phyloP scores from a whole-genome alignment of 495 filamentous ascomycete genomes.

The Penicillium cinerascens region DNA sequence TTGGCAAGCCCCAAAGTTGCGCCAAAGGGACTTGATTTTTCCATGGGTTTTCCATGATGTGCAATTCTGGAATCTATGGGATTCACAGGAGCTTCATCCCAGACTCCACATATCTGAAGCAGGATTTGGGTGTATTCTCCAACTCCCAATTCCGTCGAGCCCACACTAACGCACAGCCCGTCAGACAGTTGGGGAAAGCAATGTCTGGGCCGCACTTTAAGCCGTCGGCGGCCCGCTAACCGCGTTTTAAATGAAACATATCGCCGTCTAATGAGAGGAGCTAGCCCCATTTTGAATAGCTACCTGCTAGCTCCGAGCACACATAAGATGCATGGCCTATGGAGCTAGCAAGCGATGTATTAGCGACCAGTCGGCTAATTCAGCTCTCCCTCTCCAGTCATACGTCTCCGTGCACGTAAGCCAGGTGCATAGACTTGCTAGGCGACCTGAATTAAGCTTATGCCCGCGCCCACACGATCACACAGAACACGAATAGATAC shows the following conservation, averaged over 20 bases:
- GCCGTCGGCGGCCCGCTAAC: constrained; percentile 9
- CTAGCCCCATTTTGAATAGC: constrained; percentile 6
- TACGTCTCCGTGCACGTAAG: not conserved
- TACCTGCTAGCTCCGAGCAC: not conserved
- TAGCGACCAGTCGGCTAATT: constrained; percentile 2
- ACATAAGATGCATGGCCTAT: constrained; percentile 11
- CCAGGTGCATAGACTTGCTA: not conserved
- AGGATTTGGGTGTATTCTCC: not conserved
- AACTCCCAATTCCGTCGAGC: not conserved
- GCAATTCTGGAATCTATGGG: not conserved
- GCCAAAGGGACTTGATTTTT: constrained; percentile 3
- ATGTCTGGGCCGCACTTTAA: constrained; percentile 2
- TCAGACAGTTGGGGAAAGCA: not conserved
- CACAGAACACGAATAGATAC: no score
- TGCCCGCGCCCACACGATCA: not conserved
- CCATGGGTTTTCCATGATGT: no score
- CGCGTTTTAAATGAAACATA: constrained; percentile 19
- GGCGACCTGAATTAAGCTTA: constrained; percentile 14
- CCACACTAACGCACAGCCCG: constrained; percentile 1
- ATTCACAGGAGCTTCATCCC: not conserved
- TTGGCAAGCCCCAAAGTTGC: not conserved
- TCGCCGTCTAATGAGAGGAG: constrained; percentile 10
- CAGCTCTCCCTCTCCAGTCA: not conserved
- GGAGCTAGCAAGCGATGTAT: not conserved
- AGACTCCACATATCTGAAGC: not conserved